These are phyloP conservation scores for Candida sojae DNA, from an alignment of 1,139 yeast genomes.

Conservation along the genomic window DNA sequence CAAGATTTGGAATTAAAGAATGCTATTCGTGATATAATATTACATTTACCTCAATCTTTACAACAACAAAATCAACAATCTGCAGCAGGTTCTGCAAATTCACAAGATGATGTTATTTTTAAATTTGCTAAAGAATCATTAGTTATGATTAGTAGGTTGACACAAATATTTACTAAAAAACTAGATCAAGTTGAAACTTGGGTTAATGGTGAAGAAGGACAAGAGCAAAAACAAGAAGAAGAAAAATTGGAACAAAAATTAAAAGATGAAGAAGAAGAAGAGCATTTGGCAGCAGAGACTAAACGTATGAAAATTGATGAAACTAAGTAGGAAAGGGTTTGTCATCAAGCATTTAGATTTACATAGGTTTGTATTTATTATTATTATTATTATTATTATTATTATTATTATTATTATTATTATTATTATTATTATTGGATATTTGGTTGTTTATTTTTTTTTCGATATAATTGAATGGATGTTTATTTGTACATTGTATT, in stretches of 20 bases:
- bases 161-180: slow-evolving; percentile 81
- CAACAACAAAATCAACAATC: slow-evolving; percentile 21
- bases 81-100: slow-evolving; percentile 4
- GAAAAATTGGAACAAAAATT: slow-evolving; percentile 1
- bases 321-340: background rate
- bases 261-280: slow-evolving; percentile 8
- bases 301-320: slow-evolving; percentile 16
- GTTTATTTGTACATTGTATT: no score
- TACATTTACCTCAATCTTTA: slow-evolving; percentile 62
- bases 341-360: no score
- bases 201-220: slow-evolving; percentile 53
- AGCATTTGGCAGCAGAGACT: slow-evolving; percentile 13
- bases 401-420: no score
- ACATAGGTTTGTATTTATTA: no score
- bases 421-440: no score
- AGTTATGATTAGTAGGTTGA: slow-evolving; percentile 83
- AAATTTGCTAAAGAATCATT: slow-evolving; percentile 86
- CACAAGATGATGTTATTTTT: slow-evolving; percentile 62
- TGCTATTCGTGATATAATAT: slow-evolving; percentile 76
- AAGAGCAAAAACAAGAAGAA: slow-evolving; percentile 1
- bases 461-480: no score
- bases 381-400: no score
- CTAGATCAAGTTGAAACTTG: slow-evolving; percentile 82
- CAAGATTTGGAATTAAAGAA: slow-evolving; percentile 46
- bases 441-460: no score